These are phyloP conservation scores for Ichthyophthirius multifiliis DNA, from an alignment of 169 alveolate genomes.

Conservation along the genomic window DNA sequence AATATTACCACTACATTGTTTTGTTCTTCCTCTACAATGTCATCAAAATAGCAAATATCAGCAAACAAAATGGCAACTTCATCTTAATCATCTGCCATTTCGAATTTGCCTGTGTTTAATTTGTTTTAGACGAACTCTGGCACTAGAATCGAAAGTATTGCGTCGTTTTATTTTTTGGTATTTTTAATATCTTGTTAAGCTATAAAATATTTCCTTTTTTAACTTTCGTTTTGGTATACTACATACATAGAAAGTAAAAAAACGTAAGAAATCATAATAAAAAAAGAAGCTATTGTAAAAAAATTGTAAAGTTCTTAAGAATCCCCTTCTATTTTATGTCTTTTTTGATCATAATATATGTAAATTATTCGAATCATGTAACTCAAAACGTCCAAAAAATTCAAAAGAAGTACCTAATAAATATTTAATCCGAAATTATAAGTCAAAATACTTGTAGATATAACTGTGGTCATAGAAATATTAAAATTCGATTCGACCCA, in stretches of 20 bases:
- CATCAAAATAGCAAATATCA: conserved; percentile 96
- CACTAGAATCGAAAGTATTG: conserved; percentile 67
- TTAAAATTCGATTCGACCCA: neutral
- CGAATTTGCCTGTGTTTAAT: conserved; percentile 70
- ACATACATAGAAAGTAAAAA: neutral
- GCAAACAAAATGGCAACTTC: conserved; percentile 95
- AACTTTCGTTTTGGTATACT: neutral
- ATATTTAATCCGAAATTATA: neutral
- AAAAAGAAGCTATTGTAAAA: neutral
- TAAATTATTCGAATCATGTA: neutral
- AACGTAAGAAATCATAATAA: neutral
- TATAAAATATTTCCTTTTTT: conserved; percentile 8
- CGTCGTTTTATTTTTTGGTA: conserved; percentile 35
- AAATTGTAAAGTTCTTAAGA: neutral
- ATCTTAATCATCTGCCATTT: conserved; percentile 86
- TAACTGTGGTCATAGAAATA: neutral
- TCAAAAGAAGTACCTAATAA: neutral
- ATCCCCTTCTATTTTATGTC: too few species aligned
- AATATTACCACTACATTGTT: conserved; percentile 91
- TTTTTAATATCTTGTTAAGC: conserved; percentile 23
- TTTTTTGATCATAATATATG: neutral
- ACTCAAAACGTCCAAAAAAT: neutral
- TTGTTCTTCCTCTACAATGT: conserved; percentile 93
- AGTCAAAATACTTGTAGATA: neutral
- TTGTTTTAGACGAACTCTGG: conserved; percentile 84